Base-by-base conservation (phyloP, 352 stramenopile species). In the Pythium phragmitis region DNA sequence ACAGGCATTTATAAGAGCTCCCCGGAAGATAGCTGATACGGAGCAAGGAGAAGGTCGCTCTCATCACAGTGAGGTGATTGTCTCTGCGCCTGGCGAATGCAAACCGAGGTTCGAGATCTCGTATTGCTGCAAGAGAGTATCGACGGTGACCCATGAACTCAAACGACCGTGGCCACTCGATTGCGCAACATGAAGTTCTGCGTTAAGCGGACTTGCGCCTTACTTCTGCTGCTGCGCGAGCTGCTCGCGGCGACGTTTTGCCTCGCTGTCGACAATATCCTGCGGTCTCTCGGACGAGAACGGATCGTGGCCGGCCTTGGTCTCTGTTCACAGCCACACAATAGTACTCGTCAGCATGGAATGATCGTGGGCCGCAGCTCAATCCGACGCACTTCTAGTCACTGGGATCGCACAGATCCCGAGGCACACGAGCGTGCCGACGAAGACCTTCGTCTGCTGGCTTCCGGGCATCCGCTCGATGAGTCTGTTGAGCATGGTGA, bases 201-300 rank as follows among this genome's bases (percentile, higher is more conserved):
- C 34, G 34, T 13, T 39, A 39, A 39, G 34, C 34, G 34, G 34
- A 1, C 34, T 13, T 39, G 7, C 34, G 34, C 0, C 43, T 33
- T 63, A 56, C 52, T 58, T 59, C 33, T 60, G 69, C 57, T 86
- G 74, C 75, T 88, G 72, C 56, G 79, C 75, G 21, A 92, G 76
- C 75, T 88, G 77, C 42, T 85, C 84, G 47, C 84, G 80, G 54
- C 84, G 82, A 21, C 79, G 74, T 62, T 92, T 57, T 41, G 83
- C 51, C 65, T 94, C 84, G 54, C 76, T 73, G 47, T 94, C 80
- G 67, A 88, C 79, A 28, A 94, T 80, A 7, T 82, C 84, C 65
- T 92, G 84, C 39, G 86, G 86, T 72, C 87, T 85, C 65, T 94
- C 86, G 42, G 83, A 91, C 42, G 86, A 94, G 63, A 93, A 93